Conservation (phyloP, 139 green algal species). For the Tetradesmus obliquus region DNA sequence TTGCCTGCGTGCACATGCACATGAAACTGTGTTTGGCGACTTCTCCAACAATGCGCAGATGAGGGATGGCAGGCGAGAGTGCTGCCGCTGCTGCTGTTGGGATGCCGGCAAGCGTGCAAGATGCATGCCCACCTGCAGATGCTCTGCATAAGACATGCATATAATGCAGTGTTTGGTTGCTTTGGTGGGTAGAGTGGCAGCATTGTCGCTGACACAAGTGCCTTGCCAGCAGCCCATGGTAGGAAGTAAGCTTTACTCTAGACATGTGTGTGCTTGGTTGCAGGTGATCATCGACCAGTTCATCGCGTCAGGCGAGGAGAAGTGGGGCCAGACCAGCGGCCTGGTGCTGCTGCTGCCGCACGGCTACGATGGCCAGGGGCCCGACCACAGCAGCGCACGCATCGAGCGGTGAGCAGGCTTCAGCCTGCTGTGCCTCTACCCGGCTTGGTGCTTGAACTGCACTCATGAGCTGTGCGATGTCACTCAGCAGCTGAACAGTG, state of each 20-base stretch:
- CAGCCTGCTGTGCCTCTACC: not conserved
- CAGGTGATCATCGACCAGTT: constrained; percentile 90
- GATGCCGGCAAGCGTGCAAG: too few species aligned
- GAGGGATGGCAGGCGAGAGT: not conserved
- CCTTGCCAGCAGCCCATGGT: not conserved
- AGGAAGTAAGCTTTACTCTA: not conserved
- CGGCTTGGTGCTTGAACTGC: too few species aligned
- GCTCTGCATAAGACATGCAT: too few species aligned
- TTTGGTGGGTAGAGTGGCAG: too few species aligned
- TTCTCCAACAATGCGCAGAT: constrained; percentile 92
- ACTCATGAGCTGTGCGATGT: not conserved
- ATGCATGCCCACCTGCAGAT: too few species aligned
- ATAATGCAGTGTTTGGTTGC: constrained; percentile 67
- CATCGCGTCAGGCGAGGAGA: constrained; percentile 78
- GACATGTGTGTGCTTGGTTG: not conserved
- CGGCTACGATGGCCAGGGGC: constrained; percentile 87
- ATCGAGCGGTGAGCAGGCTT: constrained; percentile 71
- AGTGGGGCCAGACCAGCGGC: constrained; percentile 82
- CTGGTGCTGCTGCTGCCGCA: constrained; percentile 90
- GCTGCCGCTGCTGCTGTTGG: not conserved
- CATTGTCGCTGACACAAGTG: too few species aligned
- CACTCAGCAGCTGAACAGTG: too few species aligned
- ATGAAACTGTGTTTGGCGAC: constrained; percentile 77
- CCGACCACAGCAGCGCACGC: constrained; percentile 83
- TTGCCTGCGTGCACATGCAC: too few species aligned